A percentile compares a stretch with the other conserved stretches of the same genome.
These are phyloP conservation scores for Melaleuca quinquenervia DNA, from an alignment of 345 rosid species.

Conservation along the genomic window DNA sequence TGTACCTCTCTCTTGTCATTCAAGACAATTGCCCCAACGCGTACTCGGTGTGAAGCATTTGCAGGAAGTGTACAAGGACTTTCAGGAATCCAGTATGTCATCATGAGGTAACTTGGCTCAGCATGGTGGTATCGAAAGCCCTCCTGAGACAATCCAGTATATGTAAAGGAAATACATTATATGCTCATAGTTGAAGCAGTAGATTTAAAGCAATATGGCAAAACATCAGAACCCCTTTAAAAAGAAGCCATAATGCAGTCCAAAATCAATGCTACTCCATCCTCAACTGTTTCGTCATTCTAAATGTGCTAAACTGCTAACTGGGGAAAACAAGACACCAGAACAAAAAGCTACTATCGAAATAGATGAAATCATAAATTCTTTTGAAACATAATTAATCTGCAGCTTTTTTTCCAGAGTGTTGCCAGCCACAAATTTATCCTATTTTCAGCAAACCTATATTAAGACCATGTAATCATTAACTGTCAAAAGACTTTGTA, in stretches of 20 bases:
- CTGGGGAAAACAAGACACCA: background rate
- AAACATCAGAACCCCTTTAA: background rate
- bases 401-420: background rate
- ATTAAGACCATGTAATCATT: background rate
- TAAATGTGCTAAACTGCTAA: background rate
- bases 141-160: conserved; percentile 21
- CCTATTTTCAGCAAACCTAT: background rate
- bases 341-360: background rate
- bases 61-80: conserved; percentile 53
- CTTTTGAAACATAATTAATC: background rate
- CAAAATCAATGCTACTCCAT: background rate
- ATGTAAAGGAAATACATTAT: background rate
- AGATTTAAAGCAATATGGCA: background rate
- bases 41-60: conserved; percentile 67
- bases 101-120: conserved; percentile 75
- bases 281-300: background rate
- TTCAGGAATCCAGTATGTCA: conserved; percentile 70
- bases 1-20: conserved; percentile 65
- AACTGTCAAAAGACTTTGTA: background rate
- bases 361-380: background rate
- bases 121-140: conserved; percentile 81
- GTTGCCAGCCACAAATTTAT: background rate
- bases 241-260: background rate
- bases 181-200: background rate
- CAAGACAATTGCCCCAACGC: conserved; percentile 67